Percentiles rank a stretch among this genome's conserved stretches.
Evolutionary conservation across 805 yeast genomes (phyloP).

Genomic region (Monosporozyma aquatica): DNA sequence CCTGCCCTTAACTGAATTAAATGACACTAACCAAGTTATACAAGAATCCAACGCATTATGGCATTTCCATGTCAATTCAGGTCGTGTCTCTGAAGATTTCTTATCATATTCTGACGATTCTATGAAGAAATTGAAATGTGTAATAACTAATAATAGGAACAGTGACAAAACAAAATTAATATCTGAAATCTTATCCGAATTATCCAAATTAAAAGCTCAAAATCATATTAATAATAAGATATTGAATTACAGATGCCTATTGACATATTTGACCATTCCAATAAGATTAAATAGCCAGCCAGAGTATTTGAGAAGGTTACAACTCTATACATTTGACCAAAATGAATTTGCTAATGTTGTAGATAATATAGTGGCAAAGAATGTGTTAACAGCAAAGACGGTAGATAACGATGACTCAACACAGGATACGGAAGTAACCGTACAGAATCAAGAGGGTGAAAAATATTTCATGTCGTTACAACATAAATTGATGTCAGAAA

Average conservation of each 20-base stretch:
- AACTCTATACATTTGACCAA: slow-evolving; percentile 21
- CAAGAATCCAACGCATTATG: slow-evolving; percentile 77
- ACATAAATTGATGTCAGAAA: slow-evolving; percentile 34
- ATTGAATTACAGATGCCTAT: slow-evolving; percentile 16
- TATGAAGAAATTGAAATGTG: slow-evolving; percentile 13
- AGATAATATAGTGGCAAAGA: too few relatives aligned
- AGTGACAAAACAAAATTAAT: slow-evolving; percentile 16
- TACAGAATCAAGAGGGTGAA: not conserved
- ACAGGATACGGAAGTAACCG: not conserved
- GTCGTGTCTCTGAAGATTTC: slow-evolving; percentile 35
- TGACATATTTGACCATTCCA: slow-evolving; percentile 24
- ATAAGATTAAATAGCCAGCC: slow-evolving; percentile 17
- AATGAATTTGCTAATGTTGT: slow-evolving; percentile 10
- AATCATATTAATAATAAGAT: slow-evolving; percentile 13
- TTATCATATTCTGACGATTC: slow-evolving; percentile 37
- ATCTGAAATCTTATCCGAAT: slow-evolving; percentile 11
- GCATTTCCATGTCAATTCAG: slow-evolving; percentile 29
- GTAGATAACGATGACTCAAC: too few relatives aligned
- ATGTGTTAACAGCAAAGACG: too few relatives aligned
- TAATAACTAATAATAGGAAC: not conserved
- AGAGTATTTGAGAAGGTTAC: slow-evolving; percentile 22
- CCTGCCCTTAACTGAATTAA: slow-evolving; percentile 46
- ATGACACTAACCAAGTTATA: slow-evolving; percentile 36
- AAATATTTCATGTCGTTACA: slow-evolving; percentile 14
- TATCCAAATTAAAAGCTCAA: slow-evolving; percentile 11